Percentiles rank a stretch among this genome's conserved stretches.
phyloP scores from a whole-genome alignment of 164 flowering plant genomes.

The Pachysandra terminalis region DNA sequence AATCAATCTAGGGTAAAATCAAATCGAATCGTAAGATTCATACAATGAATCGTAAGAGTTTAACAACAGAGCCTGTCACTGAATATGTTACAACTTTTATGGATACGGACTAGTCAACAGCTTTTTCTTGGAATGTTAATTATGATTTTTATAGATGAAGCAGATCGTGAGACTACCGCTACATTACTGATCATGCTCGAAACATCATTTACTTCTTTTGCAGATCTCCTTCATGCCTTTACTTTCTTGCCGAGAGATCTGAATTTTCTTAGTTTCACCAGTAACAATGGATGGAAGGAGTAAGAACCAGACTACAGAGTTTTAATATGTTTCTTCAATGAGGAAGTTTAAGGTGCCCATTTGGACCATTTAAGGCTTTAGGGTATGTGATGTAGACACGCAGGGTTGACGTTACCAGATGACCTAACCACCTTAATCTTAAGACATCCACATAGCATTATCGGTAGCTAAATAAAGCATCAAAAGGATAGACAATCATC shows the following conservation, averaged over 20 bases:
- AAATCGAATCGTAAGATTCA: too few relatives aligned
- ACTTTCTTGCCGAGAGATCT: slow-evolving; percentile 43
- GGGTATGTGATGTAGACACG: not conserved
- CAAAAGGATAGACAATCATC: too few relatives aligned
- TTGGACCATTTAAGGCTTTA: not conserved
- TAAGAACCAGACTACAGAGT: slow-evolving; percentile 18
- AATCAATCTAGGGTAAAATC: too few relatives aligned
- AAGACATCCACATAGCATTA: not conserved
- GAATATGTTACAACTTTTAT: too few relatives aligned
- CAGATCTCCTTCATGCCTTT: slow-evolving; percentile 55
- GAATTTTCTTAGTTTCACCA: slow-evolving; percentile 35
- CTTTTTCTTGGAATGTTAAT: not conserved
- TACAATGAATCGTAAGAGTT: too few relatives aligned
- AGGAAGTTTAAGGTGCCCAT: not conserved
- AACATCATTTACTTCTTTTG: slow-evolving; percentile 5
- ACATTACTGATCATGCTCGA: not conserved
- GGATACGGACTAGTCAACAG: not conserved
- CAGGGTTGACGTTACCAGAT: not conserved
- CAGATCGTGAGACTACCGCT: too few relatives aligned
- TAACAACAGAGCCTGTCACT: too few relatives aligned
- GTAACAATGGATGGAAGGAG: slow-evolving; percentile 25
- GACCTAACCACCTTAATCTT: not conserved
- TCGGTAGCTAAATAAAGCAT: not conserved
- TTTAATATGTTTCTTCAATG: slow-evolving; percentile 1
- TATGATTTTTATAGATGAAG: not conserved